Base-by-base conservation (phyloP, 805 yeast genomes). In the Kodamaea fukazawae region DNA sequence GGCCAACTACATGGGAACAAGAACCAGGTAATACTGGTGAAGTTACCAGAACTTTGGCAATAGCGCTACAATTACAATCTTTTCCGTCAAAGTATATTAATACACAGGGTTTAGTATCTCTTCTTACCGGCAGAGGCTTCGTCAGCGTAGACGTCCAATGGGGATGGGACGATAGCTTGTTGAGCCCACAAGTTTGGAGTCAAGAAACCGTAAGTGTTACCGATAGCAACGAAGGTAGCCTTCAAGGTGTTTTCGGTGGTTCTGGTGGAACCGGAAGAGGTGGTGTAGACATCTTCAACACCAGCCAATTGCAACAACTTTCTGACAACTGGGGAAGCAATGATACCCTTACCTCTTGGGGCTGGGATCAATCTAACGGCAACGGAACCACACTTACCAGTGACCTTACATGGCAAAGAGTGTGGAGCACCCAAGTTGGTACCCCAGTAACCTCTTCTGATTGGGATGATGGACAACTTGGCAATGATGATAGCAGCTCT, bases 381-480 rank as follows among this genome's bases (percentile, higher is more conserved):
- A 68, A 93, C 98, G 75, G 98, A 91, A 84, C 99, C 99, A 81
- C 98, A 93, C 89, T 91, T 93, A 80, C 99, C 99, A 59, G 98
- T 85, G 71, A 90, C 88, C 89, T 93, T 93, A 77, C 83, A 75
- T 66, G 96, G 91, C 70, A 91, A 84, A 58, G 99, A 86, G 86
- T 93, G 99, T 70, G 99, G 99, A 75, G 86, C 85, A 84, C 99
- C 99, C 76, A 93, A 86, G 83, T 89, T 88, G 73, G 96, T 76
- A 78, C 99, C 99, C 99, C 99, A 93, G 93, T 93, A 93, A 81
- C 99, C 99, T 84, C 99, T 89, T 85, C 99, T 91, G 80, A 93
- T 91, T 71, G 99, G 99, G 72, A 93, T 89, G 76, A 93, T 85
- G 60, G 96, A 85, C 69, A 93, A 83, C 83, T 93, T 93, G 74